Evolutionary conservation across 2,329 filamentous ascomycete species (phyloP).

Genomic region (Penicillium oxalicum): DNA sequence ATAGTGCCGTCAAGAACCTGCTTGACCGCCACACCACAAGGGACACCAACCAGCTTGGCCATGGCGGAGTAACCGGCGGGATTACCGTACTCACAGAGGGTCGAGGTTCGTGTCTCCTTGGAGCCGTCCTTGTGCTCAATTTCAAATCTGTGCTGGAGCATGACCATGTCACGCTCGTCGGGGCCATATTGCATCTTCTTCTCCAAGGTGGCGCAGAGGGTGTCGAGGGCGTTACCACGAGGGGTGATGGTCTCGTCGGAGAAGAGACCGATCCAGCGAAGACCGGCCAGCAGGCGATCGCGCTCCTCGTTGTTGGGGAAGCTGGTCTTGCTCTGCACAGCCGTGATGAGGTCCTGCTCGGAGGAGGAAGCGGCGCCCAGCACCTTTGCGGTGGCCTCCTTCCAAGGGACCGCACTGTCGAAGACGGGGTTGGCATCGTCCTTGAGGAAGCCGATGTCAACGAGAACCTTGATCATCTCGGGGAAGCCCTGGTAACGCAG

Average conservation of each 20-base stretch:
- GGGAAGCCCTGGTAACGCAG: conserved; percentile 86
- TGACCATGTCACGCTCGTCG: conserved; percentile 77
- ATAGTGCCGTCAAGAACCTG: conserved; percentile 71
- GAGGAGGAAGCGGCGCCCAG: conserved; percentile 61
- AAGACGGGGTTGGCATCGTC: conserved; percentile 63
- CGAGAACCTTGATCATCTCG: conserved; percentile 78
- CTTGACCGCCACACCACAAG: conserved; percentile 68
- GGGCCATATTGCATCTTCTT: conserved; percentile 84
- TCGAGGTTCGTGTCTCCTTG: conserved; percentile 71
- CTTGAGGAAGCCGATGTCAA: conserved; percentile 82
- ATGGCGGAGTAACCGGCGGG: conserved; percentile 75
- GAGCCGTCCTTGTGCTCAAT: conserved; percentile 76
- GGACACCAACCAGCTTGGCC: conserved; percentile 74
- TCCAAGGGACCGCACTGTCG: conserved; percentile 67
- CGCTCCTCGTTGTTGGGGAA: conserved; percentile 66
- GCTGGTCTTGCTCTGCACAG: conserved; percentile 68
- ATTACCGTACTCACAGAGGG: conserved; percentile 75
- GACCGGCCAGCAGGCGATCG: conserved; percentile 62
- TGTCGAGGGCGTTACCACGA: conserved; percentile 75
- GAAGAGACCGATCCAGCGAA: conserved; percentile 66
- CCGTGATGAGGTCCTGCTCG: conserved; percentile 64
- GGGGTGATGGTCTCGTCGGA: conserved; percentile 64
- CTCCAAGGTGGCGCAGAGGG: conserved; percentile 82
- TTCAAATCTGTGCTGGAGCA: conserved; percentile 60
- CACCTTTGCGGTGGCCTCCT: conserved; percentile 74